Conservation (phyloP, 257 asterid genomes). For the Anisodus tanguticus region DNA sequence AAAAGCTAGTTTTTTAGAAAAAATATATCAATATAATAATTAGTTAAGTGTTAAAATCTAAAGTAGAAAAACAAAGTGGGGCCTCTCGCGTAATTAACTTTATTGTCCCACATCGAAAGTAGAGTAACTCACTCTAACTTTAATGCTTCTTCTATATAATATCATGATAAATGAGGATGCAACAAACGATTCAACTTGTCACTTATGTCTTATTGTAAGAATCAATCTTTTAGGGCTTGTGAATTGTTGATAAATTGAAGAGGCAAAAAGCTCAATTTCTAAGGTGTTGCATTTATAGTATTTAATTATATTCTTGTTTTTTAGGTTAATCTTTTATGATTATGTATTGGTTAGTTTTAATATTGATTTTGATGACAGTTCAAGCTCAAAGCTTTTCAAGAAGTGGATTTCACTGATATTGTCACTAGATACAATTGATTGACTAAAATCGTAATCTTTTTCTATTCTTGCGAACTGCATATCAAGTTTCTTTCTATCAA, state of each 20-base stretch:
- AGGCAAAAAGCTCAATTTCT: too few species aligned
- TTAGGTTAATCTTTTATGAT: neutral
- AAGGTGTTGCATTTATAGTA: too few species aligned
- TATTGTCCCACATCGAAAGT: neutral
- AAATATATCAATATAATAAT: neutral
- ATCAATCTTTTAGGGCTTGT: neutral
- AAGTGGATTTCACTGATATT: neutral
- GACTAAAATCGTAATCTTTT: neutral
- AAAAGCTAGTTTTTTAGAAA: too few species aligned
- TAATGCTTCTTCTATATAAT: neutral
- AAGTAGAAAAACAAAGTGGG: neutral
- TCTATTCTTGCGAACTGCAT: neutral
- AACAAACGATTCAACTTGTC: neutral
- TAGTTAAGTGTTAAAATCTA: neutral
- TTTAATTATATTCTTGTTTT: too few species aligned
- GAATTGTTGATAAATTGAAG: neutral
- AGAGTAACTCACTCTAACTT: neutral
- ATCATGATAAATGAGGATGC: neutral
- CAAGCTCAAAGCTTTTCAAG: neutral
- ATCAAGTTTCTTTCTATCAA: neutral
- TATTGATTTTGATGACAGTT: neutral
- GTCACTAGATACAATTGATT: too few species aligned
- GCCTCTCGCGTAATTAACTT: neutral
- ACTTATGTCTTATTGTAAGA: neutral
- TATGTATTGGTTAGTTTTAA: neutral